Evolutionary conservation across 2,329 filamentous ascomycete genomes (phyloP).

Genomic region (Ceratocystis variospora): DNA sequence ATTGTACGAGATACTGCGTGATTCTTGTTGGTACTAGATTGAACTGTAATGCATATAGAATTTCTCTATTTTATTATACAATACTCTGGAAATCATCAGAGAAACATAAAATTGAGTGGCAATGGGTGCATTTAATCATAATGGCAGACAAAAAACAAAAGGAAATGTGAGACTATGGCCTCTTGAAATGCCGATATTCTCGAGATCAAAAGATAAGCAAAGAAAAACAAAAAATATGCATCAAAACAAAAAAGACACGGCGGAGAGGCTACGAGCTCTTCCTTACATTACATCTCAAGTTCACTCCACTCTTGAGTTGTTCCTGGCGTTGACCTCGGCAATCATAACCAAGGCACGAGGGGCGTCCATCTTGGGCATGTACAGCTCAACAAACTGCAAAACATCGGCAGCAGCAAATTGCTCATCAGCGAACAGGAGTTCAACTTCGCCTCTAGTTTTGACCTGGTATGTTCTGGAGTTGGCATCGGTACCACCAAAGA

Average conservation of each 20-base stretch:
- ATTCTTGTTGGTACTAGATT: neutral
- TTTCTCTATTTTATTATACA: neutral
- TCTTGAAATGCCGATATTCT: neutral
- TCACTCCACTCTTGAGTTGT: conserved; percentile 40
- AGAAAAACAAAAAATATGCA: neutral
- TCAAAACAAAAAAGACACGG: neutral
- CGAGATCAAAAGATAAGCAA: neutral
- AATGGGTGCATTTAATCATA: neutral
- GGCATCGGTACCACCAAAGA: conserved; percentile 49
- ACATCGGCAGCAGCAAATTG: conserved; percentile 45
- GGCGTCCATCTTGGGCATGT: conserved; percentile 68
- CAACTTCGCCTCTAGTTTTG: conserved; percentile 55
- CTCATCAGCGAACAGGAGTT: conserved; percentile 48
- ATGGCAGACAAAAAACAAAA: neutral
- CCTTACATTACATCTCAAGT: neutral
- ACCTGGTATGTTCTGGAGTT: conserved; percentile 50
- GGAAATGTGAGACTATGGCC: neutral
- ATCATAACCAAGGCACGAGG: conserved; percentile 56
- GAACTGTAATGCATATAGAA: neutral
- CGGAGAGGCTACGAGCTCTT: neutral
- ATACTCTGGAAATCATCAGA: neutral
- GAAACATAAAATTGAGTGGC: conserved; percentile 3
- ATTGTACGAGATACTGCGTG: neutral
- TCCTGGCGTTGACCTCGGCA: conserved; percentile 55
- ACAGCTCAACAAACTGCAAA: conserved; percentile 64